Evolutionary conservation across 306 rosid genomes (phyloP), one percentile per base, ranked within the genome.

Genomic region (Lotus japonicus): DNA sequence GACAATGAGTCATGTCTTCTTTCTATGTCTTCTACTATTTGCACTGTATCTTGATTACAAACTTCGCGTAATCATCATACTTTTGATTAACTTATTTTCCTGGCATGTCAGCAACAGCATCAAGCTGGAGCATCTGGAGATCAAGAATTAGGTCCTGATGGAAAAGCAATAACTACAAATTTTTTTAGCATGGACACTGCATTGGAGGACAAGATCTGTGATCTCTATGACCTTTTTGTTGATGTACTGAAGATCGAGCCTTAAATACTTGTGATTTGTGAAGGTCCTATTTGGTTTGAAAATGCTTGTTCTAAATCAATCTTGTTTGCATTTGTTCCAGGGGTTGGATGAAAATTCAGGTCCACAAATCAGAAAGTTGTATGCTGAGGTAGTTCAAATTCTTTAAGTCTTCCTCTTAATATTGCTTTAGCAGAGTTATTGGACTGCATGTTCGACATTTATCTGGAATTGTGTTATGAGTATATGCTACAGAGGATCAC

Each of bases 121-220:
- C 86, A 81, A 74, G 82, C 82, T 51, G 89, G 91, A 74, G 82
- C 70, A 58, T 82, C 89, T 8, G 90, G 85, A 12, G 84, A 78
- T 75, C 85, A 80, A 78, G 91, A 90, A 78, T 64, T 63, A 68
- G 79, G 80, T 50, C 59, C 87, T 72, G 92, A 88, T 77, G 92
- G 79, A 56, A 90, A 83, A 82, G 81, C 79, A 66, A 73, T 38
- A 58, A 58, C 81, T 5, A 87, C 81, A 83, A 81, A 55, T 67
- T 87, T 66, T 78, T 83, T 86, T 73, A 79, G 79, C 46, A 86
- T 95, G 95, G 97, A 87, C 56, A 68, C 84, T 76, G 77, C 83
- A 58, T 52, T 95, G 87, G 97, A 95, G 84, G 97, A 95, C 73
- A 90, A 85, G 84, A 90, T 95, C 75, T 95, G 97, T 88, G 99